Percentiles rank a stretch among this genome's conserved stretches.
Evolutionary conservation across 805 yeast species (phyloP).

Genomic region (Komagataella phaffii): DNA sequence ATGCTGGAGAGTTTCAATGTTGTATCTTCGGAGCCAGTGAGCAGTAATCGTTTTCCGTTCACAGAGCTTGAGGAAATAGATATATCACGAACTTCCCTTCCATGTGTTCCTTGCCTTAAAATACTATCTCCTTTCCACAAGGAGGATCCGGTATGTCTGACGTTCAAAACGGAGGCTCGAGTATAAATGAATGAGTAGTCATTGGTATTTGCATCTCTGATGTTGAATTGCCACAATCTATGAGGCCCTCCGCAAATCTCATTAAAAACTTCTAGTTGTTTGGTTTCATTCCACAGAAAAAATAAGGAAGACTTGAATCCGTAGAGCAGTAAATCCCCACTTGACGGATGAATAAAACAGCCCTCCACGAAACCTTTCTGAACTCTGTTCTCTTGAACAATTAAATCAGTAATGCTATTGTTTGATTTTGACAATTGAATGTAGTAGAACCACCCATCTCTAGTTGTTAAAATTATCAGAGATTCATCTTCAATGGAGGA

Average conservation of each 20-base stretch:
- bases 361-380: constrained; percentile 80
- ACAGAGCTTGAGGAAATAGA: constrained; percentile 31
- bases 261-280: constrained; percentile 53
- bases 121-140: constrained; percentile 9
- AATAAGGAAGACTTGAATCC: constrained; percentile 79
- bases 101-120: constrained; percentile 64
- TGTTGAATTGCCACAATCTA: constrained; percentile 47
- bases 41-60: constrained; percentile 23
- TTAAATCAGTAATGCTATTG: constrained; percentile 1
- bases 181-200: constrained; percentile 41
- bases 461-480: constrained; percentile 34
- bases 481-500: constrained; percentile 10
- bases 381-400: constrained; percentile 36
- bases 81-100: constrained; percentile 78
- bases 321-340: constrained; percentile 42
- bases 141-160: constrained; percentile 18
- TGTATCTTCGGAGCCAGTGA: constrained; percentile 87
- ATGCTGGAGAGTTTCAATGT: constrained; percentile 46
- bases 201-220: constrained; percentile 7
- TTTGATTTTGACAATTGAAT: constrained; percentile 21
- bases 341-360: constrained; percentile 24
- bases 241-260: constrained; percentile 88
- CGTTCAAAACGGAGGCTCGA: constrained; percentile 34
- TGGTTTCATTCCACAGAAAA: constrained; percentile 71
- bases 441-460: constrained; percentile 46